Base-by-base conservation (phyloP, 116 monocot species). In the Thalassia testudinum region DNA sequence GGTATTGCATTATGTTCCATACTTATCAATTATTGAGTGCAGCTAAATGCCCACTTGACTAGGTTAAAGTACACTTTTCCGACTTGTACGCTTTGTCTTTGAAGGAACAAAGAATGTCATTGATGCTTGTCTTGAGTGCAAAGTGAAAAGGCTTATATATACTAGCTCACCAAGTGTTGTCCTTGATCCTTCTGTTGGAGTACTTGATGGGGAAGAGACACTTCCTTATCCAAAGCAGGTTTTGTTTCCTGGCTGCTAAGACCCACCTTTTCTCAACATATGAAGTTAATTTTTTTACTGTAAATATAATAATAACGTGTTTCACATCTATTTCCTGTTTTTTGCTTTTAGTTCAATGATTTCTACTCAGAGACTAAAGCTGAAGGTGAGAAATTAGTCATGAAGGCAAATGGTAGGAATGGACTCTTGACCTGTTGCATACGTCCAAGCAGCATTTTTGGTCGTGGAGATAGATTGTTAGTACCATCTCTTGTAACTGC, bases 101-200 rank as follows among this genome's bases (percentile, higher is more conserved):
- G 27, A 64, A 97, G 89, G 95, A 64, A 97, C 89, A 17, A 82
- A 79, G 62, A 97, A 97, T 73, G 82, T 97, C 24, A 88, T 97
- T 55, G 79, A 88, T 82, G 77, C 85, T 64, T 97, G 95, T 45
- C 52, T 88, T 47, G 80, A 82, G 60, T 88, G 82, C 79, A 85
- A 85, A 58, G 85, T 97, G 26, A 88, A 77, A 70, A 81, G 82
- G 58, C 79, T 97, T 42, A 75, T 97, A 42, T 80, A 88, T 49
- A 97, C 95, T 47, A 97, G 95, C 64, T 97, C 95, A 2, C 89
- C 89, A 8, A 97, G 95, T 74, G 95, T 97, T 47, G 74, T 97
- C 18, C 85, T 97, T 66, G 95, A 97, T 74, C 85, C 78, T 20
- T 56, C 88, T 70, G 76, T 77, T 75, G 88, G 82, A 66, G 70